Base-by-base conservation (phyloP, 2,329 filamentous ascomycete genomes). In the Emmonsiellopsis sp. region DNA sequence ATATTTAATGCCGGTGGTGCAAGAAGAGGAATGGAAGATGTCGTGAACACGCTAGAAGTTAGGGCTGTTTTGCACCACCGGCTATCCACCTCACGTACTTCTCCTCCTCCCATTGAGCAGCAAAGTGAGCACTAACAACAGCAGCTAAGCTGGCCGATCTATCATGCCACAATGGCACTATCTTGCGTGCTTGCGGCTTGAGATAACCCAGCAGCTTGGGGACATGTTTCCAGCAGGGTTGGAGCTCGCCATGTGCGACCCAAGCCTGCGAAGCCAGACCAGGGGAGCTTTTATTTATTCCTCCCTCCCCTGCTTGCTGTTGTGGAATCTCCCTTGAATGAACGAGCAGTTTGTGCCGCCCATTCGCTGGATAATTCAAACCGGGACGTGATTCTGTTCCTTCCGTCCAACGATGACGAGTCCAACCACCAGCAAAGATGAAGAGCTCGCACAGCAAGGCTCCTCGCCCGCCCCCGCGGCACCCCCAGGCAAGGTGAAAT, bases 111-210 rank as follows among this genome's bases (percentile, higher is more conserved):
- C 20, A 15, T 34, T 46, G 20, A 31, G 9, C 13, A 5, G 13
- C 13, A 31, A 32, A 26, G 20, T 26, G 20, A 26, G 20, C 20
- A 26, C 20, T 10, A 46, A 46, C 30, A n/a, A 11, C 32, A 45
- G 43, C 51, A 42, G 1, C 57, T 30, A 46, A 30, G 30, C 11
- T 20, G 50, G 50, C 11, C 44, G 37, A 35, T 26, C 13, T 49
- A 13, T 45, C 41, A 35, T 55, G 41, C 51, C 50, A 55, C 13
- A 31, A 34, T 32, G 10, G n/a, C 40, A 43, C 16, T 35, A 16
- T 53, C 54, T 55, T 50, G 54, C 54, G 54, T 55, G 54, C 54
- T 55, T 37, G 44, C 65, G 65, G 37, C 13, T 38, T 38, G 35
- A 26, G 20, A 26, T 26, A 26, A 26, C 20, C 20, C 20, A 26